These are phyloP conservation scores for Cystobasidium onofrii DNA, from an alignment of 768 basidiomycete species.

Conservation along the genomic window DNA sequence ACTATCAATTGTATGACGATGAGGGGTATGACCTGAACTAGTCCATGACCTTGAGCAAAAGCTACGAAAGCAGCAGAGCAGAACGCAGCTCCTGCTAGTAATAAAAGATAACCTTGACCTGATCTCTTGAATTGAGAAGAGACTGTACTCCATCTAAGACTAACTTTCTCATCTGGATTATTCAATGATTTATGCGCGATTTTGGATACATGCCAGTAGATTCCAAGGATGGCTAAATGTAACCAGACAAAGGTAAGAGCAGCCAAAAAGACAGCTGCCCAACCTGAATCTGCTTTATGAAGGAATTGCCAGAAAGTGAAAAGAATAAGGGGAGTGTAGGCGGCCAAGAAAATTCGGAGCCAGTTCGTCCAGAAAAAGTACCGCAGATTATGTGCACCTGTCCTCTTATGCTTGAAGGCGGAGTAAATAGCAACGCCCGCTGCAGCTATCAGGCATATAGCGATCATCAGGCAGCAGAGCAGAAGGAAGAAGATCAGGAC, in stretches of 20 bases:
- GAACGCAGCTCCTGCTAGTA: conserved; percentile 14
- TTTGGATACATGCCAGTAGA: conserved; percentile 15
- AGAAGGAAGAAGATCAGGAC: conserved; percentile 61
- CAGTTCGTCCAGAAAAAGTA: conserved; percentile 27
- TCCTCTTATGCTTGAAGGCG: neutral
- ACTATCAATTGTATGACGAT: conserved; percentile 26
- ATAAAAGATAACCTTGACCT: neutral
- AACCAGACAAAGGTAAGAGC: conserved; percentile 18
- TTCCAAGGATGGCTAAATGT: conserved; percentile 19
- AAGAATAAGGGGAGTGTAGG: conserved; percentile 25
- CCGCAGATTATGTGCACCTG: conserved; percentile 7
- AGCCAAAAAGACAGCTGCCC: conserved; percentile 26
- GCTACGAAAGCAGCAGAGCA: conserved; percentile 29
- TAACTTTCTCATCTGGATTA: neutral
- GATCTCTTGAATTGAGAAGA: conserved; percentile 32
- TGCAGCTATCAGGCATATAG: conserved; percentile 51
- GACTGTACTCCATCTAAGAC: conserved; percentile 22
- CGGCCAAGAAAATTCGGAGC: conserved; percentile 15
- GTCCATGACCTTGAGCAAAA: conserved; percentile 28
- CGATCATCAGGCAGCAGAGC: conserved; percentile 54
- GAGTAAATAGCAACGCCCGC: neutral
- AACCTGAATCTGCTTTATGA: conserved; percentile 5
- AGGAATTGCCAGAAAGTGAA: conserved; percentile 34
- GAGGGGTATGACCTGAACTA: conserved; percentile 32
- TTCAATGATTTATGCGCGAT: neutral